Conservation (phyloP, 352 stramenopile species). For the Pythium phragmiticola region DNA sequence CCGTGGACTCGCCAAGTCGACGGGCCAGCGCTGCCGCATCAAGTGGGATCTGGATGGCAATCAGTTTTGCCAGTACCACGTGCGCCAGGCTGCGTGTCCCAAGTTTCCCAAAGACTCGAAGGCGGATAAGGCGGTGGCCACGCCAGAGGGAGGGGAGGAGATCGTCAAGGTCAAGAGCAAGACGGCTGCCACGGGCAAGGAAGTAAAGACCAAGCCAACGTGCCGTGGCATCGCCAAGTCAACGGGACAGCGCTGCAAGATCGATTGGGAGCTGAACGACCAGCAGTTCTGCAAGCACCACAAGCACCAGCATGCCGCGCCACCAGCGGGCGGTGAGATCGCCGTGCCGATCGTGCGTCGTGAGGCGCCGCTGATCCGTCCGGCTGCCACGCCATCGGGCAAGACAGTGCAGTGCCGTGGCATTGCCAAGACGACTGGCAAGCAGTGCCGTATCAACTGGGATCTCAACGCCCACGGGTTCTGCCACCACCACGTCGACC, state of each 20-base stretch:
- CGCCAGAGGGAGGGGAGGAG: too few species aligned
- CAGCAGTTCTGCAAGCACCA: slow-evolving; percentile 25
- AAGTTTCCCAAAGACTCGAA: background rate
- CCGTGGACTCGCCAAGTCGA: slow-evolving; percentile 23
- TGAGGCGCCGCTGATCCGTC: too few species aligned
- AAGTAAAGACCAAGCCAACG: background rate
- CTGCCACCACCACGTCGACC: background rate
- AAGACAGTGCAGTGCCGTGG: background rate
- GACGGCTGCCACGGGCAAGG: too few species aligned
- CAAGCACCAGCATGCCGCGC: background rate
- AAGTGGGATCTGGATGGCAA: slow-evolving; percentile 25
- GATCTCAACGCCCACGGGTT: slow-evolving; percentile 1
- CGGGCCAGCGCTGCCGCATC: slow-evolving; percentile 27
- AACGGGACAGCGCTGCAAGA: slow-evolving; percentile 24
- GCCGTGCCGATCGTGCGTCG: too few species aligned
- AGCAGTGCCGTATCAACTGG: background rate
- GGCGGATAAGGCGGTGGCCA: background rate
- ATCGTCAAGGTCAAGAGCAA: too few species aligned
- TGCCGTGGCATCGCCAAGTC: slow-evolving; percentile 27
- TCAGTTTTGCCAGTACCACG: slow-evolving; percentile 27
- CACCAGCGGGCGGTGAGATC: too few species aligned
- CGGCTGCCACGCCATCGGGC: background rate
- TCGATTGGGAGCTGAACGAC: slow-evolving; percentile 26
- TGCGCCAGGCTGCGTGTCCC: background rate
- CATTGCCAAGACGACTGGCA: background rate